These are phyloP conservation scores for Phytopythium delawarense DNA, from an alignment of 352 stramenopile species.

Conservation along the genomic window DNA sequence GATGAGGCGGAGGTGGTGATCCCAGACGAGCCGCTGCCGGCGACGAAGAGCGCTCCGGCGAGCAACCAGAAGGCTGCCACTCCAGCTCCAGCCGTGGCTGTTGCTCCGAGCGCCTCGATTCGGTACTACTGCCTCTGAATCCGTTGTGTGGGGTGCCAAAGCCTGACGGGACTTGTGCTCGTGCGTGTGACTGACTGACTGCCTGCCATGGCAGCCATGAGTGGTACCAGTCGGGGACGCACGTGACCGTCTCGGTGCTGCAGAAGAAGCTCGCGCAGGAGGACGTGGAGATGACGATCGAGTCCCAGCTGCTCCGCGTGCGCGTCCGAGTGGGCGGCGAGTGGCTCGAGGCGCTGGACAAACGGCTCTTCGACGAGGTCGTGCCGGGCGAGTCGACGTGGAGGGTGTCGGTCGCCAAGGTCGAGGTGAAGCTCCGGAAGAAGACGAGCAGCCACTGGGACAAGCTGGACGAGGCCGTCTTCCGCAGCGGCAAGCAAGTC, in stretches of 20 bases:
- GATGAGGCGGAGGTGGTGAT: slow-evolving; percentile 22
- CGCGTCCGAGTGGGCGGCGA: slow-evolving; percentile 44
- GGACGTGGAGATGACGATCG: slow-evolving; percentile 56
- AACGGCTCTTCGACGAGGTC: slow-evolving; percentile 71
- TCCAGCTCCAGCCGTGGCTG: slow-evolving; percentile 3
- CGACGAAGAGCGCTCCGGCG: neutral
- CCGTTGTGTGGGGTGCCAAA: neutral
- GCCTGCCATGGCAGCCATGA: slow-evolving; percentile 46
- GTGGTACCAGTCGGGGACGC: slow-evolving; percentile 81
- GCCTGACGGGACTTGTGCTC: neutral
- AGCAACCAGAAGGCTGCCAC: slow-evolving; percentile 20
- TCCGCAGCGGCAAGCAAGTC: slow-evolving; percentile 36
- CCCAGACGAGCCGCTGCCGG: slow-evolving; percentile 14
- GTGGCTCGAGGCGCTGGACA: slow-evolving; percentile 55
- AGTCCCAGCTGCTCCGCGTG: slow-evolving; percentile 47
- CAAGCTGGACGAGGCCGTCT: slow-evolving; percentile 60
- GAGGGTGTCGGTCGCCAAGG: slow-evolving; percentile 60
- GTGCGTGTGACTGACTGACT: neutral
- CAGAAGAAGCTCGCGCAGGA: slow-evolving; percentile 74
- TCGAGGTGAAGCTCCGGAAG: slow-evolving; percentile 86
- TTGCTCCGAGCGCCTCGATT: slow-evolving; percentile 19
- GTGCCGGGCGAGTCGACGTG: slow-evolving; percentile 48
- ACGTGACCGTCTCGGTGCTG: slow-evolving; percentile 81
- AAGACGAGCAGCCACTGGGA: slow-evolving; percentile 58
- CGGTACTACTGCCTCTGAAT: slow-evolving; percentile 15